These are phyloP conservation scores for Cicer bijugum DNA, from an alignment of 306 rosid species.

Conservation along the genomic window DNA sequence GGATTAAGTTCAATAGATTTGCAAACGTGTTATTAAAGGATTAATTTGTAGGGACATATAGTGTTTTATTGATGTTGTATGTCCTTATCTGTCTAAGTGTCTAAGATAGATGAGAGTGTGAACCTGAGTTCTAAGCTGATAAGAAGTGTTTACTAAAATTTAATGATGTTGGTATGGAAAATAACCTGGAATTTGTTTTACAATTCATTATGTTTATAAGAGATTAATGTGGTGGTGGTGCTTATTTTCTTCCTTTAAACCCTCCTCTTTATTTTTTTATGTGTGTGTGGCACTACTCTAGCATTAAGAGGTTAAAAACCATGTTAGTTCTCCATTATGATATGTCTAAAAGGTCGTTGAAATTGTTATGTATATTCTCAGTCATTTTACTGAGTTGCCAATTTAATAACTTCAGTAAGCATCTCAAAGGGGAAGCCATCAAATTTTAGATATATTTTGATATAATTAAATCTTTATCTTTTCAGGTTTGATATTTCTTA, in stretches of 20 bases:
- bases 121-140: slow-evolving; percentile 25
- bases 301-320: slow-evolving; percentile 3
- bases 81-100: slow-evolving; percentile 16
- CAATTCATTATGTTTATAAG: slow-evolving; percentile 6
- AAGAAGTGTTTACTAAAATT: slow-evolving; percentile 32
- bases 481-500: slow-evolving; percentile 39
- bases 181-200: slow-evolving; percentile 4
- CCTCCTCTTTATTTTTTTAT: slow-evolving; percentile 8
- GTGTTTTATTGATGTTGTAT: slow-evolving; percentile 24
- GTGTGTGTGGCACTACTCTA: slow-evolving; percentile 3
- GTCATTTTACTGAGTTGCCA: slow-evolving; percentile 28
- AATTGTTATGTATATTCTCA: slow-evolving; percentile 17
- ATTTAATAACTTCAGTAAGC: slow-evolving; percentile 11
- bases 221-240: slow-evolving; percentile 6
- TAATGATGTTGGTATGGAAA: slow-evolving; percentile 26
- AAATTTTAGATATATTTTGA: slow-evolving; percentile 38
- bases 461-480: slow-evolving; percentile 26
- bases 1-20: slow-evolving; percentile 27
- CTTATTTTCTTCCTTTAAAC: background rate
- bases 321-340: slow-evolving; percentile 24
- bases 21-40: slow-evolving; percentile 18
- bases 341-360: slow-evolving; percentile 21
- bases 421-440: slow-evolving; percentile 32
- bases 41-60: slow-evolving; percentile 28
- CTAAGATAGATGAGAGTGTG: background rate